Conservation (phyloP, 2,329 filamentous ascomycete species). For the Ustulina deusta region DNA sequence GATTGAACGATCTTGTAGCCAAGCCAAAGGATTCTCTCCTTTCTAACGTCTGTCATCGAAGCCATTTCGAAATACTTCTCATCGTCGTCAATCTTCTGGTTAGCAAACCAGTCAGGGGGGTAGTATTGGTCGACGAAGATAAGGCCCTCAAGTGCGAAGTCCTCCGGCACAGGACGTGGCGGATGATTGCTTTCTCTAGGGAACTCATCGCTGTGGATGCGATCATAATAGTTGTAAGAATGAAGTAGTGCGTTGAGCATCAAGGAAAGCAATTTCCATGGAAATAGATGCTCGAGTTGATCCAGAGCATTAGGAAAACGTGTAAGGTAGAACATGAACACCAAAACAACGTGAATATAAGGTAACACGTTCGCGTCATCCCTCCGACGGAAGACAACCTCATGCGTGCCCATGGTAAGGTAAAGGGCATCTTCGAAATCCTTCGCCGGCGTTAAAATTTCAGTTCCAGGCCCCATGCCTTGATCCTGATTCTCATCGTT, state of each 20-base stretch:
- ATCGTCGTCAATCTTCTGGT: constrained; percentile 72
- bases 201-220: constrained; percentile 60
- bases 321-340: constrained; percentile 66
- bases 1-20: constrained; percentile 60
- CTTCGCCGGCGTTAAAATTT: constrained; percentile 32
- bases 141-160: constrained; percentile 74
- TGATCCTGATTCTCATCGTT: constrained; percentile 47
- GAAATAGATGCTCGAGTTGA: constrained; percentile 59
- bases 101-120: constrained; percentile 68
- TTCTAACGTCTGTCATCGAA: constrained; percentile 68
- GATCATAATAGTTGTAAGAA: constrained; percentile 47
- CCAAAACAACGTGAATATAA: constrained; percentile 71
- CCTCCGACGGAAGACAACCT: constrained; percentile 62
- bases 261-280: constrained; percentile 64
- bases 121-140: constrained; percentile 71
- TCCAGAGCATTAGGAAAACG: constrained; percentile 57
- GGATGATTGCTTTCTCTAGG: constrained; percentile 59
- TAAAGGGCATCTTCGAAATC: constrained; percentile 44
- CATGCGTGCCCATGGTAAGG: constrained; percentile 46
- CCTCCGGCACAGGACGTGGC: constrained; percentile 73
- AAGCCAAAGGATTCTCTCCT: constrained; percentile 70
- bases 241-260: constrained; percentile 57
- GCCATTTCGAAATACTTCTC: constrained; percentile 73
- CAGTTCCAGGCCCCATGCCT: constrained; percentile 42
- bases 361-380: constrained; percentile 71